These are phyloP conservation scores for Raddia distichophylla DNA, from an alignment of 176 grass and related monocot species.

Conservation along the genomic window DNA sequence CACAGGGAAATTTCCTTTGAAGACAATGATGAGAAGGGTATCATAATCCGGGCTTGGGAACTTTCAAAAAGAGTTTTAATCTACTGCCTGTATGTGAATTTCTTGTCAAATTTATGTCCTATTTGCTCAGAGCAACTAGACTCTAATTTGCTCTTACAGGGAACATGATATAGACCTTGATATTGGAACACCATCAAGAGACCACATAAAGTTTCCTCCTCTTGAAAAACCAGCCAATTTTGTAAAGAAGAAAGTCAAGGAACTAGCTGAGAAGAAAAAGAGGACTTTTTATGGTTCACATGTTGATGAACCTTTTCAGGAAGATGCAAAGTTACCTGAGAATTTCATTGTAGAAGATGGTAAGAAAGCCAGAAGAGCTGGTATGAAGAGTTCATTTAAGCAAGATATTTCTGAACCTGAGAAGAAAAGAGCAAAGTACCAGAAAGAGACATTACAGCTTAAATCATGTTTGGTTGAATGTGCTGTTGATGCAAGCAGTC, in stretches of 20 bases:
- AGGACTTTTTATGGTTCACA: conserved; percentile 14
- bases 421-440: conserved; percentile 21
- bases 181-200: conserved; percentile 54
- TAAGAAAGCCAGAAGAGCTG: not conserved
- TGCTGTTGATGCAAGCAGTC: conserved; percentile 23
- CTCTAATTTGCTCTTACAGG: conserved; percentile 34
- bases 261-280: conserved; percentile 41
- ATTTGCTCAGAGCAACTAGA: not conserved
- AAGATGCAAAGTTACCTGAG: conserved; percentile 17
- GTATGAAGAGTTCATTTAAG: conserved; percentile 3
- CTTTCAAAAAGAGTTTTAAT: conserved; percentile 65
- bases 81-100: conserved; percentile 57
- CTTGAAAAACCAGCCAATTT: conserved; percentile 24
- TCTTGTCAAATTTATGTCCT: not conserved
- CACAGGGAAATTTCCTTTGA: conserved; percentile 53
- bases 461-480: conserved; percentile 21
- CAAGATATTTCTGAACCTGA: conserved; percentile 20
- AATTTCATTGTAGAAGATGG: conserved; percentile 21
- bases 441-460: conserved; percentile 12
- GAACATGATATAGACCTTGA: conserved; percentile 58
- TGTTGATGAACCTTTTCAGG: conserved; percentile 8
- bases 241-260: conserved; percentile 49
- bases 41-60: conserved; percentile 60
- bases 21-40: conserved; percentile 37
- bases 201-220: conserved; percentile 67